phyloP scores from a whole-genome alignment of 1,284 basidiomycete genomes.

The Cutaneotrichosporon dermatis region DNA sequence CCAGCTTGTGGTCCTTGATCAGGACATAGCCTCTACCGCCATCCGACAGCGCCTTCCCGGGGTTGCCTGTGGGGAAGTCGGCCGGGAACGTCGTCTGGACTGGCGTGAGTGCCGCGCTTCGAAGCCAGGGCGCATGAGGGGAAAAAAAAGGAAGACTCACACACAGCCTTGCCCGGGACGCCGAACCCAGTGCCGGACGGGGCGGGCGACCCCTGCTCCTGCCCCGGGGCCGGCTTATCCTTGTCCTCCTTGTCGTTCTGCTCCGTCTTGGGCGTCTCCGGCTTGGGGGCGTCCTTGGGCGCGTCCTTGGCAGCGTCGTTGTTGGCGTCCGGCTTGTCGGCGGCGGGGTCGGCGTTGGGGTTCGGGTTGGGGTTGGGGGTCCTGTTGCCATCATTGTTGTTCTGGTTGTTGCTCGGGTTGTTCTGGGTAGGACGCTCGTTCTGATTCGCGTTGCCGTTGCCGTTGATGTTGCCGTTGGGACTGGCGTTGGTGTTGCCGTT shows the following conservation, averaged over 20 bases:
- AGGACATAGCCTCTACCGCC: constrained; percentile 25
- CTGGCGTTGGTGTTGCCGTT: no score
- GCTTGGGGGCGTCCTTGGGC: no score
- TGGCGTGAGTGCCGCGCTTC: constrained; percentile 9
- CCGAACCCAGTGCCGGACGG: no score
- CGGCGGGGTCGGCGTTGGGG: no score
- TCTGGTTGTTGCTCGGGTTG: background rate
- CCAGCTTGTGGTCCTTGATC: constrained; percentile 19
- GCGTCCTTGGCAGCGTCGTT: no score
- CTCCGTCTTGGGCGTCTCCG: no score
- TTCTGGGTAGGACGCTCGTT: background rate
- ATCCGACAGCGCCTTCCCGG: no score
- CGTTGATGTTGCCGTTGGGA: background rate
- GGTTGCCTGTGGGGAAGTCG: constrained; percentile 24
- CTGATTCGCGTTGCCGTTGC: background rate
- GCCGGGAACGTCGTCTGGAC: constrained; percentile 29
- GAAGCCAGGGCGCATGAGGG: background rate
- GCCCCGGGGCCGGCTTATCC: background rate
- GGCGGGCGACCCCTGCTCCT: no score
- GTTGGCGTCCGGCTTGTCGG: no score
- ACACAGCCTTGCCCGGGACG: no score
- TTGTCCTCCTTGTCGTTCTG: background rate
- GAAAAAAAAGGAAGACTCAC: no score
- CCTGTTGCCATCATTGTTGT: background rate
- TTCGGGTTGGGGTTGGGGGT: no score